phyloP scores from a whole-genome alignment of 108 stramenopile species.

The Ochromonas danica region DNA sequence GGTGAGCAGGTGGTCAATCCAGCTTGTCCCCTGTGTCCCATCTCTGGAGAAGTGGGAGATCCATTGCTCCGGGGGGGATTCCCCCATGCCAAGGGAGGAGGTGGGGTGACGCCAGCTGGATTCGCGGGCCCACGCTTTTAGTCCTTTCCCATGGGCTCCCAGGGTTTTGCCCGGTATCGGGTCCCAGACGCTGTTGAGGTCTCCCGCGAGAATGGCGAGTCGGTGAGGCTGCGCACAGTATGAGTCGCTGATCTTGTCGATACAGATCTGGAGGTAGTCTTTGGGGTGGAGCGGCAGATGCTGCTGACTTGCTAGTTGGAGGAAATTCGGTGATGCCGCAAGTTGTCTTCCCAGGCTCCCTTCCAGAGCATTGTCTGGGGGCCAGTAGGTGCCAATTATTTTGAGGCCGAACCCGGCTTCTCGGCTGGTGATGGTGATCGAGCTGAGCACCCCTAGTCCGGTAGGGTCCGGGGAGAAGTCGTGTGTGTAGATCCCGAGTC shows the following conservation, averaged over 20 bases:
- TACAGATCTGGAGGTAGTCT: constrained; percentile 15
- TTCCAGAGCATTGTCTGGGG: constrained; percentile 13
- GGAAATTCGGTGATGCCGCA: constrained; percentile 13
- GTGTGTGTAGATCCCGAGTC: constrained; percentile 13
- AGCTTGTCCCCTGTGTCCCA: constrained; percentile 13
- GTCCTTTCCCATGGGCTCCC: constrained; percentile 12
- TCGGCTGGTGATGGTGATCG: constrained; percentile 13
- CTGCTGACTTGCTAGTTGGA: constrained; percentile 14
- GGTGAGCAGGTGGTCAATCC: constrained; percentile 13
- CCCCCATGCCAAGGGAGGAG: constrained; percentile 12
- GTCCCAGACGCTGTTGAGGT: constrained; percentile 13
- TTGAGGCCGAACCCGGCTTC: constrained; percentile 12
- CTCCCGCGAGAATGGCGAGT: constrained; percentile 12
- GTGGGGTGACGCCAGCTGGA: constrained; percentile 12
- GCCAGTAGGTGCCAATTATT: constrained; percentile 15
- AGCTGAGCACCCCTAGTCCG: constrained; percentile 12
- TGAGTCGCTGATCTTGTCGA: constrained; percentile 14
- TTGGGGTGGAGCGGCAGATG: constrained; percentile 12
- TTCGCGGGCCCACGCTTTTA: constrained; percentile 13
- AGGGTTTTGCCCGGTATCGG: constrained; percentile 13
- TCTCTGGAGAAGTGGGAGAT: constrained; percentile 14
- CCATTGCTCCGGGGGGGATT: constrained; percentile 12
- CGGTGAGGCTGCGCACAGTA: constrained; percentile 12
- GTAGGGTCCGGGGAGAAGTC: constrained; percentile 12
- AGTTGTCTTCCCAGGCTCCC: constrained; percentile 13